Evolutionary conservation across 1,284 basidiomycete genomes (phyloP).

Genomic region (Ceratobasidium sp.): DNA sequence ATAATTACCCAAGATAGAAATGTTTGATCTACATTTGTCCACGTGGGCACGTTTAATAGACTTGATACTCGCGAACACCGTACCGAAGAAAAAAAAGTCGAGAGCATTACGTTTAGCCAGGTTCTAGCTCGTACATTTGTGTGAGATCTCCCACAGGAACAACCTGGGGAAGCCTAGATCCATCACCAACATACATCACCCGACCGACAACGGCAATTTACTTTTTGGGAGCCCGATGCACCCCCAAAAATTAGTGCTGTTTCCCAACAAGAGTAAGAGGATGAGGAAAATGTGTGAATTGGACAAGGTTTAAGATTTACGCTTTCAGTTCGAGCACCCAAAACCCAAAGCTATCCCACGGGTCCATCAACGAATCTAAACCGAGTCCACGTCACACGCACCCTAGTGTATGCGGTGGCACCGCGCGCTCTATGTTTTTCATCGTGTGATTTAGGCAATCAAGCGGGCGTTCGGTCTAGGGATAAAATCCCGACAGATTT

Average conservation of each 20-base stretch:
- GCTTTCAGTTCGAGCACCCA: not conserved
- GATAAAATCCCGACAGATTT: not conserved
- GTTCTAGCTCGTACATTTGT: not conserved
- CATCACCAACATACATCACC: not conserved
- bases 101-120: not conserved
- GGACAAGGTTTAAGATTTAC: conserved; percentile 11
- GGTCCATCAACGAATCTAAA: not conserved
- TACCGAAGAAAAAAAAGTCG: not conserved
- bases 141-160: not conserved
- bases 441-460: conserved; percentile 15
- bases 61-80: not conserved
- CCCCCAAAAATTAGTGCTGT: not conserved
- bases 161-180: not conserved
- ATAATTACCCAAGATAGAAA: not conserved
- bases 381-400: not conserved
- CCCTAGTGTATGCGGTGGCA: conserved; percentile 2
- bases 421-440: conserved; percentile 15
- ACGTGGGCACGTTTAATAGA: not conserved
- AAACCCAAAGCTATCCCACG: conserved; percentile 6
- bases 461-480: not conserved
- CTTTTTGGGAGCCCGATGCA: not conserved
- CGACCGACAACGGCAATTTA: not conserved
- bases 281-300: not conserved
- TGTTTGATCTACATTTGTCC: not conserved
- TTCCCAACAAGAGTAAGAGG: too few species aligned